Percentiles rank a stretch among this genome's conserved stretches.
phyloP scores from a whole-genome alignment of 805 yeast species.

The Wickerhamiella sergipiensis region DNA sequence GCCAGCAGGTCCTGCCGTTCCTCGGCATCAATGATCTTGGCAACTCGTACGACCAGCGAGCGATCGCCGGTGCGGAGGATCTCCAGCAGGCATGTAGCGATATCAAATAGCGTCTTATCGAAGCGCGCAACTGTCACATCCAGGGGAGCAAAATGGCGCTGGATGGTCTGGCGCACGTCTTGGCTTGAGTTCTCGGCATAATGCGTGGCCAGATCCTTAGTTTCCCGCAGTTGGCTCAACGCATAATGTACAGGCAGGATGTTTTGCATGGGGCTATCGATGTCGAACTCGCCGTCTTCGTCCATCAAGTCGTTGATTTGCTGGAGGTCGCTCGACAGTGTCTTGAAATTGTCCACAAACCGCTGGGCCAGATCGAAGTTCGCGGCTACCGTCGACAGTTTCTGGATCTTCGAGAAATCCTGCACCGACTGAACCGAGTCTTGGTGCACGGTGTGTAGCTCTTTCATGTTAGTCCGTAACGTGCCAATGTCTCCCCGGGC shows the following conservation, averaged over 20 bases:
- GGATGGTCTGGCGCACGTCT: slow-evolving; percentile 57
- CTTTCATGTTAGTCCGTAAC: slow-evolving; percentile 20
- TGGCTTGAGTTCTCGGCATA: slow-evolving; percentile 40
- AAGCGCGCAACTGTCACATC: slow-evolving; percentile 40
- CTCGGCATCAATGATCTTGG: slow-evolving; percentile 70
- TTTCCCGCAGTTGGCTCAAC: slow-evolving; percentile 58
- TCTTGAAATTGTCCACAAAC: slow-evolving; percentile 48
- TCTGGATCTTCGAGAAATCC: slow-evolving; percentile 55
- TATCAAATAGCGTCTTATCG: slow-evolving; percentile 45
- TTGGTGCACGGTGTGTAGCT: slow-evolving; percentile 36
- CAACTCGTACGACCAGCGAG: slow-evolving; percentile 53
- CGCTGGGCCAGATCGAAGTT: slow-evolving; percentile 56
- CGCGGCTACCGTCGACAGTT: slow-evolving; percentile 54
- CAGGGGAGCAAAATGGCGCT: slow-evolving; percentile 39
- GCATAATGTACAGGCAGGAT: slow-evolving; percentile 56
- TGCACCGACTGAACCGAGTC: slow-evolving; percentile 46
- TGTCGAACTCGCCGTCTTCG: slow-evolving; percentile 28
- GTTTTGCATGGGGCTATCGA: slow-evolving; percentile 34
- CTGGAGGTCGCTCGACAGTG: slow-evolving; percentile 38
- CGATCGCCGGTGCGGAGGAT: slow-evolving; percentile 54
- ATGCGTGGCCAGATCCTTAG: slow-evolving; percentile 57
- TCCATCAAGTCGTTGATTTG: slow-evolving; percentile 42
- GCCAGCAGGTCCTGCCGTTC: slow-evolving; percentile 58
- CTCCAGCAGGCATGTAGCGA: slow-evolving; percentile 61
- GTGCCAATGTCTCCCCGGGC: slow-evolving; percentile 30